These are phyloP conservation scores for Combretum micranthum DNA, from an alignment of 345 rosid species.

Conservation along the genomic window DNA sequence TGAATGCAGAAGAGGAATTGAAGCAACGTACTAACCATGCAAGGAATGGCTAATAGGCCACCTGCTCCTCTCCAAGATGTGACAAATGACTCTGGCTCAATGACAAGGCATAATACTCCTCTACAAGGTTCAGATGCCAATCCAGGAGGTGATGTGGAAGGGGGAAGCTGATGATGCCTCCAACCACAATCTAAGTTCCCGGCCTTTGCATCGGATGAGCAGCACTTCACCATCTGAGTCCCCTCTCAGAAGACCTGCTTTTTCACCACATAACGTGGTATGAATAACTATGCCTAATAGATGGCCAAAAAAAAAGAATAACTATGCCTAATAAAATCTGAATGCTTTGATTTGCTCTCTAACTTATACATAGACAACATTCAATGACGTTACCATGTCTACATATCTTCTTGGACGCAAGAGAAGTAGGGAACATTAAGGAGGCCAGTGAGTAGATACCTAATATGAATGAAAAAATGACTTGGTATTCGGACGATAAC, in stretches of 20 bases:
- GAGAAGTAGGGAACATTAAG: too few relatives aligned
- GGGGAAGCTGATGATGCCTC: constrained; percentile 59
- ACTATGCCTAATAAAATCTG: too few relatives aligned
- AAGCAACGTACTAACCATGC: constrained; percentile 51
- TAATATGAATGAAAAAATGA: too few relatives aligned
- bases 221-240: constrained; percentile 86
- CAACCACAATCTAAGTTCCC: constrained; percentile 44
- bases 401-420: too few relatives aligned
- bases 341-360: too few relatives aligned
- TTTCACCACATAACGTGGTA: constrained; percentile 57
- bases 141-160: constrained; percentile 59
- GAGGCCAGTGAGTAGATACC: too few relatives aligned
- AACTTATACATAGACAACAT: too few relatives aligned
- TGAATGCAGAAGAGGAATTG: constrained; percentile 84
- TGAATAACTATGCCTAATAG: background rate
- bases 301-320: too few relatives aligned
- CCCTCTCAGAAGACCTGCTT: constrained; percentile 64
- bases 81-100: constrained; percentile 55
- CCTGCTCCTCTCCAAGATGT: constrained; percentile 67
- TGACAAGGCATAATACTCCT: constrained; percentile 43
- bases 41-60: constrained; percentile 44
- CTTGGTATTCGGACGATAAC: too few relatives aligned
- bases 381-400: too few relatives aligned
- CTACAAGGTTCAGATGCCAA: constrained; percentile 54
- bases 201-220: constrained; percentile 56